Percentiles rank a stretch among this genome's conserved stretches.
Evolutionary conservation across 2,329 filamentous ascomycete genomes (phyloP).

Genomic region (Hymenoscyphus repandus): DNA sequence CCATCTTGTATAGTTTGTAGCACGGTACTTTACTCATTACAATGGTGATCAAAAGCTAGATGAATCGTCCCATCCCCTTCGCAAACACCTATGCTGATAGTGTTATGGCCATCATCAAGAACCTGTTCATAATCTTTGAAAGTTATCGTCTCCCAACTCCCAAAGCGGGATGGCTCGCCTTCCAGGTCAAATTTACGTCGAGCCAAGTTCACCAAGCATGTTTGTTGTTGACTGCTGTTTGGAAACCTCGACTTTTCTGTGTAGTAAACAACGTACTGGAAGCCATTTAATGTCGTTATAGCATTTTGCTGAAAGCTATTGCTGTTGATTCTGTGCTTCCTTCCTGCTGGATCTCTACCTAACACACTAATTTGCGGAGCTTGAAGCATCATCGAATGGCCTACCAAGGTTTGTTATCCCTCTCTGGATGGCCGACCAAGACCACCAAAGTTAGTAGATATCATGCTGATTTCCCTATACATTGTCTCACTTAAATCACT

Average conservation of each 20-base stretch:
- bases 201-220: slow-evolving; percentile 17
- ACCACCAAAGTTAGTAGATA: too few relatives aligned
- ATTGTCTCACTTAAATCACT: too few relatives aligned
- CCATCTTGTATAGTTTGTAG: not conserved
- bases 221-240: too few relatives aligned
- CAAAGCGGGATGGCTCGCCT: not conserved
- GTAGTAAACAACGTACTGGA: slow-evolving; percentile 24
- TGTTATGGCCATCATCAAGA: slow-evolving; percentile 25
- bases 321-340: slow-evolving; percentile 22
- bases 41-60: slow-evolving; percentile 25
- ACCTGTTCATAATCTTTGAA: slow-evolving; percentile 23
- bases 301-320: slow-evolving; percentile 26
- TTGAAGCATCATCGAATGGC: slow-evolving; percentile 5
- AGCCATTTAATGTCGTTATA: slow-evolving; percentile 19
- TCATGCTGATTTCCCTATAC: too few relatives aligned
- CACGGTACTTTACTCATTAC: slow-evolving; percentile 16
- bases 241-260: slow-evolving; percentile 6
- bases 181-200: slow-evolving; percentile 4
- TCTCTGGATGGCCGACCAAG: too few relatives aligned
- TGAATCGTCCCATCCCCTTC: slow-evolving; percentile 23
- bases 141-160: slow-evolving; percentile 17
- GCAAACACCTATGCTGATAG: slow-evolving; percentile 23
- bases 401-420: too few relatives aligned
- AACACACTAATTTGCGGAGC: slow-evolving; percentile 16
- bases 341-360: slow-evolving; percentile 17